Evolutionary conservation across 192 early-diverging fungal species (phyloP).

Genomic region (Coemansia sp.): DNA sequence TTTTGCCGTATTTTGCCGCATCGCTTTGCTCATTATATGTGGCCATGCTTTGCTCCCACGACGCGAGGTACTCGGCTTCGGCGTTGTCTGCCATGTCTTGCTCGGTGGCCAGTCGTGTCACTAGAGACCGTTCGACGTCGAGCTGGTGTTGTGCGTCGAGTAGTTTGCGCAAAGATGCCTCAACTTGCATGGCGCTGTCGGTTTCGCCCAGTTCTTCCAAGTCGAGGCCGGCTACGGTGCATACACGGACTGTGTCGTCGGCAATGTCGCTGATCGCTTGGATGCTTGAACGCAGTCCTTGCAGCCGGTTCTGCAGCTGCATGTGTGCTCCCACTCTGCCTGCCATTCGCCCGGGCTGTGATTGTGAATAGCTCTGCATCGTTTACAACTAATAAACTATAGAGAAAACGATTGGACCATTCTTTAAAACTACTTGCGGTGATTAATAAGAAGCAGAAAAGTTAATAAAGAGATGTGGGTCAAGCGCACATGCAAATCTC

Average conservation of each 20-base stretch:
- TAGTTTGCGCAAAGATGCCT: slow-evolving; percentile 25
- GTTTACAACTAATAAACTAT: neutral
- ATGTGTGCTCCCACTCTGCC: slow-evolving; percentile 14
- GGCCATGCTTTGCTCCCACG: slow-evolving; percentile 3
- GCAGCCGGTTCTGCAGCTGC: slow-evolving; percentile 15
- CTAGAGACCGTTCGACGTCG: slow-evolving; percentile 15
- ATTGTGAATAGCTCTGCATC: slow-evolving; percentile 10
- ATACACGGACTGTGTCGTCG: slow-evolving; percentile 19
- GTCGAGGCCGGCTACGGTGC: slow-evolving; percentile 27
- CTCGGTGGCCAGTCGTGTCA: slow-evolving; percentile 10
- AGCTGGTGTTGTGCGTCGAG: slow-evolving; percentile 30
- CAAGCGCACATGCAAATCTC: too few relatives aligned
- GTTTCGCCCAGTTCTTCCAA: slow-evolving; percentile 24
- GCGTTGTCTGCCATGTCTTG: slow-evolving; percentile 6
- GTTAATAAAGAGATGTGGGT: too few relatives aligned
- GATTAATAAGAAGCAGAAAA: too few relatives aligned
- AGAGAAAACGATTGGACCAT: too few relatives aligned
- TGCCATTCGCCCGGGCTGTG: neutral
- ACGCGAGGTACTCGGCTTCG: slow-evolving; percentile 11
- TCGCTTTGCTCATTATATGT: slow-evolving; percentile 21
- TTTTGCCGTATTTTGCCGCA: slow-evolving; percentile 17
- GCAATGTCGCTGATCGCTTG: slow-evolving; percentile 17
- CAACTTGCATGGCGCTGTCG: slow-evolving; percentile 11
- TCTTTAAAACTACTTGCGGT: too few relatives aligned
- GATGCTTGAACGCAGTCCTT: slow-evolving; percentile 11